Conservation (phyloP, 345 rosid species). For the Bretschneidera sinensis region DNA sequence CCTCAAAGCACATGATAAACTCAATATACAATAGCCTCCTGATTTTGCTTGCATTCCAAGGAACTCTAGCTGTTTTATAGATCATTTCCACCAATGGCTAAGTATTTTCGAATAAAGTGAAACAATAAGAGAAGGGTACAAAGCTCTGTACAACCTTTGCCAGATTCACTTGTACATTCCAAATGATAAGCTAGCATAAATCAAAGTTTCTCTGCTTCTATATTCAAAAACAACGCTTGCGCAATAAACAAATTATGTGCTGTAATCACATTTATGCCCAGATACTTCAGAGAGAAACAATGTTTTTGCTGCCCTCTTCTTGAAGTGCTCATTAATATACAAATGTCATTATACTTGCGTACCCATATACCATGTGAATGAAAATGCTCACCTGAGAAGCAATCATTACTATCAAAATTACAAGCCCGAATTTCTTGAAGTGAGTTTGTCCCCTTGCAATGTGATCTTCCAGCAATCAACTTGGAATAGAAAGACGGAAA, state of each 20-base stretch:
- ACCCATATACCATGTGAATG: too few relatives aligned
- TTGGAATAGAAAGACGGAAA: constrained; percentile 63
- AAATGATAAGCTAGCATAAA: not conserved
- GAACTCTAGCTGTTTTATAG: not conserved
- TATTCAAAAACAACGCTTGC: not conserved
- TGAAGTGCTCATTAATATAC: not conserved
- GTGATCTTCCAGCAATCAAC: constrained; percentile 80
- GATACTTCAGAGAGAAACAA: not conserved
- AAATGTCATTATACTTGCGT: not conserved
- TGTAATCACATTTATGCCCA: not conserved
- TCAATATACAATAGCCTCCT: not conserved
- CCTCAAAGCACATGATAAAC: too few relatives aligned
- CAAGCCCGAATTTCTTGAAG: constrained; percentile 45
- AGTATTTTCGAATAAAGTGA: too few relatives aligned
- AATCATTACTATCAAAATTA: constrained; percentile 16
- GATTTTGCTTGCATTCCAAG: not conserved
- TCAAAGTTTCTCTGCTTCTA: not conserved
- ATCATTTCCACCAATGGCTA: too few relatives aligned
- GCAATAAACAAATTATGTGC: not conserved
- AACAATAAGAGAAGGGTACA: too few relatives aligned
- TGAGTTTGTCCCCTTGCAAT: constrained; percentile 72
- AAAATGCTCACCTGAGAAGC: too few relatives aligned
- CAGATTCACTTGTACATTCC: not conserved
- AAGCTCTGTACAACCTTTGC: not conserved
- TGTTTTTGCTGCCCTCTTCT: not conserved